phyloP scores from a whole-genome alignment of 345 rosid genomes.

The Atalantia buxifolia region DNA sequence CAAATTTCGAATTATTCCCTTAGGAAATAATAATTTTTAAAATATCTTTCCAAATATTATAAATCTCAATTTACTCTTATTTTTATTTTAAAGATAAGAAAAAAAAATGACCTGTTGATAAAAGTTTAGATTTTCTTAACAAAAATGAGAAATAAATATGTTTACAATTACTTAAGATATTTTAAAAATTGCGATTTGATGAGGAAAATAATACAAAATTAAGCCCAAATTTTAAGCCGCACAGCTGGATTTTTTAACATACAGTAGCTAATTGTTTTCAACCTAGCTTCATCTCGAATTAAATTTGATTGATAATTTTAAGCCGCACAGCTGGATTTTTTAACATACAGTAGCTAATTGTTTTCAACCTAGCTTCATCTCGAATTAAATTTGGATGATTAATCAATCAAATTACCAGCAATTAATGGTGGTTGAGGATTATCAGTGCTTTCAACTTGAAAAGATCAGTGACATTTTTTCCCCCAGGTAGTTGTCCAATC shows the following conservation, averaged over 20 bases:
- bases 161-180: no score
- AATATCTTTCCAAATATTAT: no score
- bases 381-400: background rate
- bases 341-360: background rate
- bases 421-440: background rate
- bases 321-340: background rate
- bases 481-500: constrained; percentile 3
- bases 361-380: background rate
- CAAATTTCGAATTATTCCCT: no score
- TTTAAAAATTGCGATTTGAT: no score
- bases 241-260: background rate
- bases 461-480: background rate
- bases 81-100: no score
- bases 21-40: no score
- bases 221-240: background rate
- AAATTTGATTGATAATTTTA: background rate
- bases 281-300: background rate
- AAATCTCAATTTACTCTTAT: no score
- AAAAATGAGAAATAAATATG: no score
- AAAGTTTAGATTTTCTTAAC: no score
- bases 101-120: no score
- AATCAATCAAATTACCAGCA: background rate
- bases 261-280: background rate
- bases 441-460: background rate
- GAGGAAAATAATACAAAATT: background rate